Base-by-base conservation (phyloP, 2,329 filamentous ascomycete species). In the Apiospora aurea region DNA sequence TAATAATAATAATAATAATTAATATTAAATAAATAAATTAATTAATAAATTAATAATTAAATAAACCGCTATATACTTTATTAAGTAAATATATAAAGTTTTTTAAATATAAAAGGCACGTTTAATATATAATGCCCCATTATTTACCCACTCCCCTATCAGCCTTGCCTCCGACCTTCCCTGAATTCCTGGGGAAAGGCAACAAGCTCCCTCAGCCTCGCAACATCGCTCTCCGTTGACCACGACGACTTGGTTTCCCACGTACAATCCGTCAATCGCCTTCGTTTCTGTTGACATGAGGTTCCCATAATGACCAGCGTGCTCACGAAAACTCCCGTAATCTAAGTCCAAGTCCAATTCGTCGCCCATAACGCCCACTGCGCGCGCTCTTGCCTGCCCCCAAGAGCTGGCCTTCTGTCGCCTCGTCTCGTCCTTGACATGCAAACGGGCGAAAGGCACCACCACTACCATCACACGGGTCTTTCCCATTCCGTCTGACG, bases 161-260 rank as follows among this genome's bases (percentile, higher is more conserved):
- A 64, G 57, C 57, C 57, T 64, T 64, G 57, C 57, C 34, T 29
- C 38, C 13, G 38, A n/a, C 57, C 18, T 64, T 64, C 8, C 34
- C 34, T 29, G 34, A 64, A 64, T 64, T 64, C 57, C 57, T n/a
- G 57, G 57, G 57, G 57, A 64, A 64, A 64, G 57, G 34, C 57
- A 64, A 64, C 34, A 64, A 41, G 57, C 57, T 64, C 34, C 34
- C 13, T 64, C 57, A 64, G 57, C 57, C 57, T 64, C 57, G 57
- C 34, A 64, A 64, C n/a, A 41, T n/a, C 21, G 13, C 34, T 41
- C 18, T 41, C 34, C 21, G 41, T 61, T 61, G 57, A 24, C 29
- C 21, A 38, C 57, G 34, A 41, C 57, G 34, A 38, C 34, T 64
- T 64, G 21, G 18, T 38, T 38, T 24, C 5, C 16, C 29, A 11